Percentiles rank a stretch among this genome's conserved stretches.
Conservation (phyloP, 441 rosid species). For the Populus trichocarpa region DNA sequence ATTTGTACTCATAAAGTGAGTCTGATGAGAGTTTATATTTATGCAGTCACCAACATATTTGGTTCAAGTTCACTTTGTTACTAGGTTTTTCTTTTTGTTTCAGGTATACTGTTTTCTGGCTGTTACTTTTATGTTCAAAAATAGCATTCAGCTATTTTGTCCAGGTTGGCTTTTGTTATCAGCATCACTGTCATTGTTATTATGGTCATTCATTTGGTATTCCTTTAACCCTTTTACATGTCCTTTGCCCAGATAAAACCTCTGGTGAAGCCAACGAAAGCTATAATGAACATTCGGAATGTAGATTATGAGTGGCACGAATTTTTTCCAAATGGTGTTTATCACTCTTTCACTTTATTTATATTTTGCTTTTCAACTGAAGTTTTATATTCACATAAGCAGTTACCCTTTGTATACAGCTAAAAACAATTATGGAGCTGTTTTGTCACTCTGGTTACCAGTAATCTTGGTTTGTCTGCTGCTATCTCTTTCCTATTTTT, state of each 20-base stretch:
- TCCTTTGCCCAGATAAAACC: conserved; percentile 59
- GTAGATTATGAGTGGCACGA: conserved; percentile 90
- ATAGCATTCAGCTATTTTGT: conserved; percentile 74
- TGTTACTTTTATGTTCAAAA: conserved; percentile 69
- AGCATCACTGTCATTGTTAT: neutral
- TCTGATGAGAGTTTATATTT: conserved; percentile 3
- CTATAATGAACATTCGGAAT: conserved; percentile 65
- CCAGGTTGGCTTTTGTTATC: conserved; percentile 36
- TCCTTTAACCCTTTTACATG: conserved; percentile 10
- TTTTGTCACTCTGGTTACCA: conserved; percentile 83
- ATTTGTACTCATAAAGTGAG: conserved; percentile 89
- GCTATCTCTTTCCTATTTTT: conserved; percentile 1
- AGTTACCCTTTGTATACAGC: conserved; percentile 47
- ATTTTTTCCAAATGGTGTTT: conserved; percentile 73
- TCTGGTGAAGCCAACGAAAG: conserved; percentile 91
- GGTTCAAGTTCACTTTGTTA: conserved; percentile 9
- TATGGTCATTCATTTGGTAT: neutral
- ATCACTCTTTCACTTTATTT: conserved; percentile 7
- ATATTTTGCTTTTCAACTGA: conserved; percentile 11
- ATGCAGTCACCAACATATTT: neutral
- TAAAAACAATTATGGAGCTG: conserved; percentile 66
- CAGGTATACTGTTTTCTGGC: conserved; percentile 94
- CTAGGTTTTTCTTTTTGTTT: conserved; percentile 20
- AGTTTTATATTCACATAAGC: conserved; percentile 20
- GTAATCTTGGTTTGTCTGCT: conserved; percentile 54